Evolutionary conservation across 2,329 filamentous ascomycete genomes (phyloP).

Genomic region (Aspergillus sp.): DNA sequence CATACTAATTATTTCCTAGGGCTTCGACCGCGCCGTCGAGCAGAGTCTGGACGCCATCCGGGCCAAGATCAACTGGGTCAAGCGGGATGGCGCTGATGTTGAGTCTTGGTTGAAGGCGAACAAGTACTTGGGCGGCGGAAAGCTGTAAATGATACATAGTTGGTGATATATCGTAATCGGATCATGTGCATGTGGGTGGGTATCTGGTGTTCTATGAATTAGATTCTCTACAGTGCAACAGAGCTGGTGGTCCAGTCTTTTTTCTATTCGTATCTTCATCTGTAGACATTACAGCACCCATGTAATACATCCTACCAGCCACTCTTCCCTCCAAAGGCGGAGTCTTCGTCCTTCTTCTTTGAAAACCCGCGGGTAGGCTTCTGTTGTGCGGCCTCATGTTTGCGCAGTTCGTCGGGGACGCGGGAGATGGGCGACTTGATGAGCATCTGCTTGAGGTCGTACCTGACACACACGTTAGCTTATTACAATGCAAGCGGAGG

Average conservation of each 20-base stretch:
- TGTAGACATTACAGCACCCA: not conserved
- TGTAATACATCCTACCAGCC: constrained; percentile 26
- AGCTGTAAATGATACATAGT: constrained; percentile 25
- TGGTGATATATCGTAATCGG: not conserved
- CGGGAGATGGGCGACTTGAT: constrained; percentile 83
- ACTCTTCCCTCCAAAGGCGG: constrained; percentile 36
- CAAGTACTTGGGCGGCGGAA: constrained; percentile 51
- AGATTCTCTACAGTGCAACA: too few relatives aligned
- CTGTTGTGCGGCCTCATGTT: constrained; percentile 89
- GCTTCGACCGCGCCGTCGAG: constrained; percentile 84
- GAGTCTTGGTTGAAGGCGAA: constrained; percentile 67
- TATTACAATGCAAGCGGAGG: constrained; percentile 1
- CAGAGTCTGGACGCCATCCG: constrained; percentile 82
- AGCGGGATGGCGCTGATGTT: constrained; percentile 76
- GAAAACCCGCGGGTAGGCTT: constrained; percentile 56
- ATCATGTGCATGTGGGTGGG: not conserved
- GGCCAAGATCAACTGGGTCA: constrained; percentile 80
- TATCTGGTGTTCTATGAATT: not conserved
- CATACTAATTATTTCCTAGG: constrained; percentile 34
- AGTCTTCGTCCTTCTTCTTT: constrained; percentile 49
- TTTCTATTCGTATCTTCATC: not conserved
- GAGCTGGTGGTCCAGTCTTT: too few relatives aligned
- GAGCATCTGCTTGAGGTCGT: constrained; percentile 94
- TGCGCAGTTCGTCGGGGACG: constrained; percentile 85
- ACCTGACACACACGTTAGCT: constrained; percentile 35